phyloP scores from a whole-genome alignment of 2,329 filamentous ascomycete species.

The Trichophyton equinum region DNA sequence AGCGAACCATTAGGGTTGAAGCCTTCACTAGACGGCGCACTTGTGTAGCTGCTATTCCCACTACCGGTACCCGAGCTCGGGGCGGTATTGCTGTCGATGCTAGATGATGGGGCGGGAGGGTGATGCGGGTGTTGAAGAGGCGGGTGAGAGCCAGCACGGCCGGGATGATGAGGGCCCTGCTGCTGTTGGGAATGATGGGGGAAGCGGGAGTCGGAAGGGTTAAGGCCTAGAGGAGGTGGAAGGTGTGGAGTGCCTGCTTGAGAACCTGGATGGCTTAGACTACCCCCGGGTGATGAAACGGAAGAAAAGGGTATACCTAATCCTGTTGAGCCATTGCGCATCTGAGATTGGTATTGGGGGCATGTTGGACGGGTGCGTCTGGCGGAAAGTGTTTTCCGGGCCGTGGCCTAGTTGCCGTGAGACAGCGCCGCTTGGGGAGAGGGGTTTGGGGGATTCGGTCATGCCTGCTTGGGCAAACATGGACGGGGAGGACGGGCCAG shows the following conservation, averaged over 20 bases:
- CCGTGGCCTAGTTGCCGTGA: conserved; percentile 28
- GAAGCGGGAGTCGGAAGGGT: conserved; percentile 25
- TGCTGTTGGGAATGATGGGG: conserved; percentile 24
- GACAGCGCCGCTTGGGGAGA: conserved; percentile 39
- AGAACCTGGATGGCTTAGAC: conserved; percentile 10
- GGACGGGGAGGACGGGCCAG: conserved; percentile 36
- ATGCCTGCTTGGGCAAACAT: conserved; percentile 62
- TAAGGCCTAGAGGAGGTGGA: conserved; percentile 23
- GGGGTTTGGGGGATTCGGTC: conserved; percentile 76
- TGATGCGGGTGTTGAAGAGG: conserved; percentile 9
- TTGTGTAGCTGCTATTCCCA: conserved; percentile 3
- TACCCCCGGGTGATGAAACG: conserved; percentile 3
- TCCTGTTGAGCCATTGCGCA: conserved; percentile 14
- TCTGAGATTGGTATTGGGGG: conserved; percentile 27
- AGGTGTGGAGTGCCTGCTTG: conserved; percentile 20
- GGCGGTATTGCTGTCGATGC: conserved; percentile 4
- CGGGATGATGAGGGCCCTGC: conserved; percentile 12
- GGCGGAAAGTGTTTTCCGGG: conserved; percentile 20
- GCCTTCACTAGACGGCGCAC: background rate
- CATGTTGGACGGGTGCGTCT: conserved; percentile 31
- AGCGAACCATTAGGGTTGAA: conserved; percentile 1
- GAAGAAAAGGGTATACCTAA: conserved; percentile 7
- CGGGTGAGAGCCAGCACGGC: conserved; percentile 14
- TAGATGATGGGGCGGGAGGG: conserved; percentile 4
- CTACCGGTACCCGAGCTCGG: conserved; percentile 4